Percentiles rank a stretch among this genome's conserved stretches.
These are phyloP conservation scores for Rhynchosporium secalis DNA, from an alignment of 2,329 filamentous ascomycete species.

Conservation along the genomic window DNA sequence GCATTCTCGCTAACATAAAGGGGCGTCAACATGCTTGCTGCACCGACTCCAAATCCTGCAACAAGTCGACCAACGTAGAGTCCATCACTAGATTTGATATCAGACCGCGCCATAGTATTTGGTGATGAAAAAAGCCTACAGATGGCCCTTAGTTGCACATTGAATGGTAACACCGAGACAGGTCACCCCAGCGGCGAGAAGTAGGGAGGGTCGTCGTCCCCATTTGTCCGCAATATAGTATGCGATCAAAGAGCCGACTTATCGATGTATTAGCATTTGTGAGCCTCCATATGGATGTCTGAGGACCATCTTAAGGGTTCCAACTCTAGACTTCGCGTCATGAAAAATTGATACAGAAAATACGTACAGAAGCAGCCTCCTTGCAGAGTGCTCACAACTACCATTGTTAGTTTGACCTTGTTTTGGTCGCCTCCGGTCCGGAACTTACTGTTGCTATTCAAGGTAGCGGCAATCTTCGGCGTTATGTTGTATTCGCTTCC, in stretches of 20 bases:
- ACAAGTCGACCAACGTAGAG: slow-evolving; percentile 67
- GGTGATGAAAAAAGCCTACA: slow-evolving; percentile 38
- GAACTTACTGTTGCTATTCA: slow-evolving; percentile 52
- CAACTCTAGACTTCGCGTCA: no score
- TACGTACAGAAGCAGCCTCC: slow-evolving; percentile 58
- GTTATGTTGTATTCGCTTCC: slow-evolving; percentile 44
- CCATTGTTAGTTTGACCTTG: neutral
- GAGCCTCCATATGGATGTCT: no score
- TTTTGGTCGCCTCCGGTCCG: no score
- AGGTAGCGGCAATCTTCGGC: slow-evolving; percentile 45
- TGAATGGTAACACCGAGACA: slow-evolving; percentile 65
- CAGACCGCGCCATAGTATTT: neutral
- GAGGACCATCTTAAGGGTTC: no score
- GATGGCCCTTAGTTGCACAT: slow-evolving; percentile 57
- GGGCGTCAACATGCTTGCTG: slow-evolving; percentile 45
- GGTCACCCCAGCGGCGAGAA: slow-evolving; percentile 57
- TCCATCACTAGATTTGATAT: slow-evolving; percentile 40
- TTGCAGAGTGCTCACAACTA: slow-evolving; percentile 70
- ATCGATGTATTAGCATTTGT: no score
- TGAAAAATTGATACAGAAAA: no score
- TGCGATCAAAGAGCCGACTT: slow-evolving; percentile 56
- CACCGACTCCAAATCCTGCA: slow-evolving; percentile 51
- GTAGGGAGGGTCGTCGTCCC: slow-evolving; percentile 44
- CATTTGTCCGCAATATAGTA: slow-evolving; percentile 41
- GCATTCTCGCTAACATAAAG: slow-evolving; percentile 49